Evolutionary conservation across 1,284 basidiomycete genomes (phyloP).

Genomic region (Leccinum solheimii): DNA sequence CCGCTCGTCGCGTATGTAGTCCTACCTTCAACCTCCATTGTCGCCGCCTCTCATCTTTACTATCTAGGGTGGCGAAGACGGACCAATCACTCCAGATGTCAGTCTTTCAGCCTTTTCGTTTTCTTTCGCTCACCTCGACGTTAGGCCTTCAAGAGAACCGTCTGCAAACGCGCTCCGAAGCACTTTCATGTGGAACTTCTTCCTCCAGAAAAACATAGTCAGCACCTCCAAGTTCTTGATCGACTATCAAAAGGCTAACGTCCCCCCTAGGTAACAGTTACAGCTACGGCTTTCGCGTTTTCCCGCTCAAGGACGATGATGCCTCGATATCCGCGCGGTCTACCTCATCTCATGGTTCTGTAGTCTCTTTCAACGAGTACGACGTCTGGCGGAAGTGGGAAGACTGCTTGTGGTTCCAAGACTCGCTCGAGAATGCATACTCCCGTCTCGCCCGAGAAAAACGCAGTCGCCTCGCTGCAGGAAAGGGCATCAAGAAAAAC

Average conservation of each 20-base stretch:
- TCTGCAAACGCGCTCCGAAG: conserved; percentile 58
- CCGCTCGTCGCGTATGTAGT: conserved; percentile 14
- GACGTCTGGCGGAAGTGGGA: conserved; percentile 79
- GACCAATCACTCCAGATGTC: conserved; percentile 28
- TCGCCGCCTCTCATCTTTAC: background rate
- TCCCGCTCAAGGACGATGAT: conserved; percentile 45
- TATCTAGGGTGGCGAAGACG: background rate
- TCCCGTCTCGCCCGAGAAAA: conserved; percentile 60
- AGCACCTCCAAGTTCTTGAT: conserved; percentile 15
- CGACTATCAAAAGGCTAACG: background rate
- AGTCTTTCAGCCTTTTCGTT: conserved; percentile 3
- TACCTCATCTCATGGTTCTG: conserved; percentile 22
- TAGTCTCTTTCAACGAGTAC: conserved; percentile 49
- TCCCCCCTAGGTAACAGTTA: conserved; percentile 49
- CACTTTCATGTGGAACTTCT: conserved; percentile 60
- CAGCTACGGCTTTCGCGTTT: conserved; percentile 64
- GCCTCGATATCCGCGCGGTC: conserved; percentile 40
- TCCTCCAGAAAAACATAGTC: conserved; percentile 59
- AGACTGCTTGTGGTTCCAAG: conserved; percentile 75
- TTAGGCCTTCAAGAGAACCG: conserved; percentile 56
- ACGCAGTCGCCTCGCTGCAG: conserved; percentile 58
- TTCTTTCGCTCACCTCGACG: conserved; percentile 5
- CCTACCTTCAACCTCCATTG: background rate
- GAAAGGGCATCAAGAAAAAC: conserved; percentile 74
- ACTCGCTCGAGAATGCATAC: conserved; percentile 65